phyloP scores from a whole-genome alignment of 2,329 filamentous ascomycete species.

The Aspergillus oerlinghausenensis region DNA sequence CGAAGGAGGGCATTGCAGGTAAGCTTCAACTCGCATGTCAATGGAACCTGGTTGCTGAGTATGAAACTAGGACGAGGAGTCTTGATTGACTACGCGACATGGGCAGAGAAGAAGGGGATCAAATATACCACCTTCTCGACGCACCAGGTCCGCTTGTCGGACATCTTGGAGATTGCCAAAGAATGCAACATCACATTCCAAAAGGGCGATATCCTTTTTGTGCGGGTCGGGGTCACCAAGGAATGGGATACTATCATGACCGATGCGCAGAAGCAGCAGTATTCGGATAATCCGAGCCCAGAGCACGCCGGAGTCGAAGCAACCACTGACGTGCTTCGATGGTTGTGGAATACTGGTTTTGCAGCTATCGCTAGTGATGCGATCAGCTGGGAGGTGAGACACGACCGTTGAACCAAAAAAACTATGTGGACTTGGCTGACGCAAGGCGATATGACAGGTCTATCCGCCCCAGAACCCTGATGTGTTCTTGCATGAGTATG shows the following conservation, averaged over 20 bases:
- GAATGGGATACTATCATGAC: slow-evolving; percentile 41
- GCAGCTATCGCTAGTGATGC: slow-evolving; percentile 56
- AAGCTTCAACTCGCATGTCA: background rate
- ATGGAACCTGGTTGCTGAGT: background rate
- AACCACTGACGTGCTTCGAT: slow-evolving; percentile 48
- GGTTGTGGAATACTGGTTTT: slow-evolving; percentile 57
- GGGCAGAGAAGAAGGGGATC: slow-evolving; percentile 39
- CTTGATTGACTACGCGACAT: slow-evolving; percentile 48
- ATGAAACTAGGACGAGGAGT: slow-evolving; percentile 43
- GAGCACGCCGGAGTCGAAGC: slow-evolving; percentile 48
- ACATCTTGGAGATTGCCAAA: slow-evolving; percentile 37
- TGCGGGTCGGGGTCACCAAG: slow-evolving; percentile 40
- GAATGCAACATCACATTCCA: slow-evolving; percentile 44
- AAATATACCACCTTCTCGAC: slow-evolving; percentile 39
- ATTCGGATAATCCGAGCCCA: slow-evolving; percentile 34
- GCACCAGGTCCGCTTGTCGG: slow-evolving; percentile 35
- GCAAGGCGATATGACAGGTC: slow-evolving; percentile 20
- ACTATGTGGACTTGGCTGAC: slow-evolving; percentile 2
- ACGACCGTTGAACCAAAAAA: background rate
- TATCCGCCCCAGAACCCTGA: slow-evolving; percentile 41
- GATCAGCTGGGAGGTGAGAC: slow-evolving; percentile 49
- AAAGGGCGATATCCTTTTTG: slow-evolving; percentile 51
- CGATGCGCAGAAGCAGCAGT: slow-evolving; percentile 24
- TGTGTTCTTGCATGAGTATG: slow-evolving; percentile 44
- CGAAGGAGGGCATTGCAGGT: slow-evolving; percentile 44